Base-by-base conservation (phyloP, 1,284 basidiomycete species). In the Ceratobasidium sp. region DNA sequence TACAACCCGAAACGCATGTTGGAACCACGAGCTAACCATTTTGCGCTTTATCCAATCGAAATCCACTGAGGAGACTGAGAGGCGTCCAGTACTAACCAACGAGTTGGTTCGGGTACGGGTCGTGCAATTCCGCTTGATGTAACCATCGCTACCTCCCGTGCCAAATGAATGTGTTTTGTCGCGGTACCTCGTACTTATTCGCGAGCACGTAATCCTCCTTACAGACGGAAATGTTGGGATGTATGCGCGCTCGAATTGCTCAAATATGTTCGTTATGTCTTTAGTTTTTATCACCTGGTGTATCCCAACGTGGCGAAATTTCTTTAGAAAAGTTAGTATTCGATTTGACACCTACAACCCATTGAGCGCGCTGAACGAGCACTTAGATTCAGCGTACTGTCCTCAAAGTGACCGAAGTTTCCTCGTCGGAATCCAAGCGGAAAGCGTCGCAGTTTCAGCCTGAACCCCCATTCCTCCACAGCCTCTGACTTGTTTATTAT, bases 191-290 rank as follows among this genome's bases (percentile, higher is more conserved):
- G n/a, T n/a, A n/a, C 47, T 47, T 33, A 48, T 71, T 44, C 59
- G 59, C 29, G 53, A 71, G 41, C 66, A 71, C 47, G 66, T 57
- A 15, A 14, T 14, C 24, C 17, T 71, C 11, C 53, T n/a, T 3
- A 22, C 15, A 15, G 59, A 71, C 9, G 66, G 54, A 24, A 54
- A 71, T 31, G 36, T 27, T 29, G 66, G 41, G n/a, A 29, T 71
- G 48, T 71, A 71, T 59, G 66, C 54, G 54, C 53, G 54, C 14
- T 31, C 44, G 2, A 54, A 44, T 17, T 44, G 31, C 22, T 15
- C 53, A 8, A 71, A 24, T 33, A 71, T 31, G 50, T 71, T 22
- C 53, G 54, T 53, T 71, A 71, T 44, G 66, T 59, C 14, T 1
- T 62, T 17, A 33, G 31, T 29, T 17, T n/a, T 8, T 27, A 24